Percentiles rank a stretch among this genome's conserved stretches.
Conservation (phyloP, 495 filamentous ascomycete species). For the Penicillium manginii region DNA sequence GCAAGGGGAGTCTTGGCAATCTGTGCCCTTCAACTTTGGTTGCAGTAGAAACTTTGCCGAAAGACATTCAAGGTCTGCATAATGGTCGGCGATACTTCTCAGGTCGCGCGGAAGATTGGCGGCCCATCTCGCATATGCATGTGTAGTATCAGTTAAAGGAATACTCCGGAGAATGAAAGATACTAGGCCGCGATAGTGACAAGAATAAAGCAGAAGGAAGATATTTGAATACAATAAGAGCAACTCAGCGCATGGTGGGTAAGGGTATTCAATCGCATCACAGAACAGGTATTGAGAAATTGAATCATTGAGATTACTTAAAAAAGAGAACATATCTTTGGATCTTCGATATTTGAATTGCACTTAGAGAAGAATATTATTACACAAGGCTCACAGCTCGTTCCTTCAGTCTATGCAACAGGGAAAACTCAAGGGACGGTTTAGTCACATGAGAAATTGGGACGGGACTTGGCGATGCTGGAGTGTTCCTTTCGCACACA, state of each 20-base stretch:
- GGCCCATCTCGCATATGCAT: not conserved
- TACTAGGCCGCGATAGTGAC: conserved; percentile 1
- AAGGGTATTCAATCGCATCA: conserved; percentile 18
- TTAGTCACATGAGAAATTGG: too few species aligned
- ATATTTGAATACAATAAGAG: conserved; percentile 22
- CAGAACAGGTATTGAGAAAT: conserved; percentile 14
- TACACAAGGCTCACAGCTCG: too few species aligned
- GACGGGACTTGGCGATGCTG: too few species aligned
- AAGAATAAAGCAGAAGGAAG: conserved; percentile 26
- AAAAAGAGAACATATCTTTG: not conserved
- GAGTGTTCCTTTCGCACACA: too few species aligned
- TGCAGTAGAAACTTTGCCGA: conserved; percentile 25
- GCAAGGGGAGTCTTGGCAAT: conserved; percentile 23
- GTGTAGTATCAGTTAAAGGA: not conserved
- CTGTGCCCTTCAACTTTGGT: conserved; percentile 28
- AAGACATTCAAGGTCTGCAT: conserved; percentile 26
- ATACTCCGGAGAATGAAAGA: conserved; percentile 7
- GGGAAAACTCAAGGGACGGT: too few species aligned
- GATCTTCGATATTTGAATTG: not conserved
- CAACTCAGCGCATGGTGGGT: conserved; percentile 20
- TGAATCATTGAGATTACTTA: conserved; percentile 14
- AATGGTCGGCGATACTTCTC: conserved; percentile 21
- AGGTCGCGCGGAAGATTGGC: conserved; percentile 9
- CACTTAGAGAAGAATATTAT: not conserved
- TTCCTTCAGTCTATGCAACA: too few species aligned